Evolutionary conservation across 2,329 filamentous ascomycete genomes (phyloP).

Genomic region (Cladosporium sp.): DNA sequence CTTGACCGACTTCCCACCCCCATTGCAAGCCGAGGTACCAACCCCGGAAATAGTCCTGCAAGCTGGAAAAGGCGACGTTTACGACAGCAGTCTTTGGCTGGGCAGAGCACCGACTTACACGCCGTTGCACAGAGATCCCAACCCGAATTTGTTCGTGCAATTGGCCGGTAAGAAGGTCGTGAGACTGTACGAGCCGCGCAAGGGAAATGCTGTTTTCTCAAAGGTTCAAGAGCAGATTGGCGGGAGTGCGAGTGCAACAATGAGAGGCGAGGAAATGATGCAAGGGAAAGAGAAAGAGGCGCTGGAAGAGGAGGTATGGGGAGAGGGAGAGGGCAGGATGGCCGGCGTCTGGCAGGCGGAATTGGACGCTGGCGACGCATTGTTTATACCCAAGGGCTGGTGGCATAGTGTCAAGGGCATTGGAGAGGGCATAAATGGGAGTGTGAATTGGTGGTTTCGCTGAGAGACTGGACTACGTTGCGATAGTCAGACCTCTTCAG

Average conservation of each 20-base stretch:
- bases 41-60: slow-evolving; percentile 58
- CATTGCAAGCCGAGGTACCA: slow-evolving; percentile 61
- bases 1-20: slow-evolving; percentile 61
- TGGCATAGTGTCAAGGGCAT: slow-evolving; percentile 77
- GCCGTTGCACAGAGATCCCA: slow-evolving; percentile 86
- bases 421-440: slow-evolving; percentile 54
- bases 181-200: slow-evolving; percentile 61
- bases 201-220: slow-evolving; percentile 62
- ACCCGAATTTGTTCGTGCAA: slow-evolving; percentile 88
- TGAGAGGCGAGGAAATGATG: slow-evolving; percentile 91
- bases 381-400: slow-evolving; percentile 80
- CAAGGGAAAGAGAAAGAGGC: slow-evolving; percentile 63
- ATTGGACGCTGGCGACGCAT: slow-evolving; percentile 60
- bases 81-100: slow-evolving; percentile 82
- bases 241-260: slow-evolving; percentile 38
- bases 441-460: slow-evolving; percentile 77
- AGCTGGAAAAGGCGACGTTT: slow-evolving; percentile 76
- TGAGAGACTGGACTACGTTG: too few species aligned
- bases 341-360: slow-evolving; percentile 26
- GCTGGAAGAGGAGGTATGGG: slow-evolving; percentile 70
- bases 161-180: slow-evolving; percentile 68
- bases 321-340: slow-evolving; percentile 20
- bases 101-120: slow-evolving; percentile 83
- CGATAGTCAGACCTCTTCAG: too few species aligned
- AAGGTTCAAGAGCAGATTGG: slow-evolving; percentile 40